phyloP scores from a whole-genome alignment of 139 green algal genomes.

The Yamagishiella unicocca region DNA sequence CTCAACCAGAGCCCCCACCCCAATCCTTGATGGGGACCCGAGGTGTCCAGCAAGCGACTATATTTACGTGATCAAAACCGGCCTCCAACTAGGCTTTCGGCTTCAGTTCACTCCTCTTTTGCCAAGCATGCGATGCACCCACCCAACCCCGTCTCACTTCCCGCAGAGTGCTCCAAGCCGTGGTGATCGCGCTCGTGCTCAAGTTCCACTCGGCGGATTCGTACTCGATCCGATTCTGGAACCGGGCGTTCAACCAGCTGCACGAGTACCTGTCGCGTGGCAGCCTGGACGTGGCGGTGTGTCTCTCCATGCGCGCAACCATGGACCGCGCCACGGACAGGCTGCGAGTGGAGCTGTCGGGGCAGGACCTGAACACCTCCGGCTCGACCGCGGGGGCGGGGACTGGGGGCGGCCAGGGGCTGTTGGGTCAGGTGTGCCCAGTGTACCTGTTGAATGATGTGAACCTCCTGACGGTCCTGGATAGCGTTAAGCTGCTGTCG shows the following conservation, averaged over 20 bases:
- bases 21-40: too few relatives aligned
- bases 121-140: too few relatives aligned
- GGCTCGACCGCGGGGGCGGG: neutral
- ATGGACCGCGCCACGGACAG: conserved; percentile 17
- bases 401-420: neutral
- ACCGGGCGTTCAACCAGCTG: conserved; percentile 52
- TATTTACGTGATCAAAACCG: too few relatives aligned
- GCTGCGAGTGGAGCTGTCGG: conserved; percentile 34
- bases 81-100: too few relatives aligned
- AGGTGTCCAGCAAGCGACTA: too few relatives aligned
- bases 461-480: conserved; percentile 61
- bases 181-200: conserved; percentile 61
- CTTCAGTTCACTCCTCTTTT: too few relatives aligned
- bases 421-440: conserved; percentile 29
- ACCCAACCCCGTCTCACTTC: neutral
- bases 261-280: conserved; percentile 71
- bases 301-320: conserved; percentile 46
- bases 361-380: conserved; percentile 6
- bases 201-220: conserved; percentile 62
- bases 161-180: conserved; percentile 68
- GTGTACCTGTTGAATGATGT: conserved; percentile 61
- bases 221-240: conserved; percentile 49
- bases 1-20: too few relatives aligned
- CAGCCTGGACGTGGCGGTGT: conserved; percentile 73
- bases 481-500: conserved; percentile 54